These are phyloP conservation scores for Dunaliella primolecta DNA, from an alignment of 139 green algal genomes.

Conservation along the genomic window DNA sequence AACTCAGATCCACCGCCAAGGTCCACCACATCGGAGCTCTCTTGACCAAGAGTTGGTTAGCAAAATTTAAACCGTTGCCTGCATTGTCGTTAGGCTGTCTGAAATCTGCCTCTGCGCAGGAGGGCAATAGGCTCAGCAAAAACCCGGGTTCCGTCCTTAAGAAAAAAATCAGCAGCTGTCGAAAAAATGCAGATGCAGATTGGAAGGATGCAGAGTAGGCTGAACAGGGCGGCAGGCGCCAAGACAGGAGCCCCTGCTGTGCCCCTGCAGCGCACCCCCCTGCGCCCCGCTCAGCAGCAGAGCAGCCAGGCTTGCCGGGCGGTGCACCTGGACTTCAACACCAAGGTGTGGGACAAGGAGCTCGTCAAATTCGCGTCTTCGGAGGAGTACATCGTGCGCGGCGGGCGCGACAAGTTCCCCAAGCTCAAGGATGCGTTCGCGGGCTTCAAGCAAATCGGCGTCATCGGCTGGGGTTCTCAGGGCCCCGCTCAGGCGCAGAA, in stretches of 20 bases:
- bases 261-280: not conserved
- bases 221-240: not conserved
- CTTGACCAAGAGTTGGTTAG: no score
- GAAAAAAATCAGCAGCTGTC: no score
- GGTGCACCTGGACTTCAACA: constrained; percentile 49
- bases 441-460: constrained; percentile 78
- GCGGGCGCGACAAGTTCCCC: constrained; percentile 90
- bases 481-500: constrained; percentile 95
- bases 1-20: no score
- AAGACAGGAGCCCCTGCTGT: not conserved
- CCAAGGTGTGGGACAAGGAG: constrained; percentile 72
- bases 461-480: constrained; percentile 98
- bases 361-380: constrained; percentile 60
- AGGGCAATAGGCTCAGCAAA: no score
- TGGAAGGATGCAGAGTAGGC: not conserved
- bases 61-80: no score
- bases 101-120: not conserved
- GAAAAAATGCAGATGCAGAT: not conserved
- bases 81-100: no score
- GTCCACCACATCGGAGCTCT: no score
- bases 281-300: not conserved
- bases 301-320: constrained; percentile 15
- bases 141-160: no score
- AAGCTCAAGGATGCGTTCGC: constrained; percentile 83
- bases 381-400: constrained; percentile 92